Evolutionary conservation across 768 basidiomycete genomes (phyloP).

Genomic region (Agrocybe chaxingu): DNA sequence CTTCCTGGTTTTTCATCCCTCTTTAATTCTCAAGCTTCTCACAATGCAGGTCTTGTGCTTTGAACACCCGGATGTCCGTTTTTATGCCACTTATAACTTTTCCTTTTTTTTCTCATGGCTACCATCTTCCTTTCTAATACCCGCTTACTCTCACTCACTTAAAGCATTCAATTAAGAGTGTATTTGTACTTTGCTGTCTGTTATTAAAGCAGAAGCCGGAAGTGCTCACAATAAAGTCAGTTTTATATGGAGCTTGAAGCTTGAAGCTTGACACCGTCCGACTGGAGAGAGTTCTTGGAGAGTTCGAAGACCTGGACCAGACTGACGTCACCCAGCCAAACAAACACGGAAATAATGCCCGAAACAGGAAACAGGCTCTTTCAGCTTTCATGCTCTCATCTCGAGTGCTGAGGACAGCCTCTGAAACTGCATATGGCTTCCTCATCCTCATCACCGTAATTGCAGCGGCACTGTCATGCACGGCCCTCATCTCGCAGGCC

Average conservation of each 20-base stretch:
- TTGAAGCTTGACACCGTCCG: too few species aligned
- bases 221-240: too few species aligned
- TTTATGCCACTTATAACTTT: neutral
- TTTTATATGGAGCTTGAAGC: too few species aligned
- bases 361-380: neutral
- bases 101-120: neutral
- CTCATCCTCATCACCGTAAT: constrained; percentile 48
- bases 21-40: constrained; percentile 4
- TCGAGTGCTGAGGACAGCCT: constrained; percentile 46
- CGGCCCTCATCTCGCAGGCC: constrained; percentile 67
- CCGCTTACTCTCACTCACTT: constrained; percentile 7
- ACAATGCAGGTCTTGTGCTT: neutral
- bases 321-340: neutral
- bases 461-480: constrained; percentile 59
- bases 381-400: constrained; percentile 34
- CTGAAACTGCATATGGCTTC: constrained; percentile 50
- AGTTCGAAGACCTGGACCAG: too few species aligned
- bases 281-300: too few species aligned
- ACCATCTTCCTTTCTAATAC: constrained; percentile 2
- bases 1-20: neutral
- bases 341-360: constrained; percentile 1
- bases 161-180: too few species aligned
- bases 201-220: too few species aligned
- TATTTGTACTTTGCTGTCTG: too few species aligned
- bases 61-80: constrained; percentile 6